Percentiles rank a stretch among this genome's conserved stretches.
phyloP scores from a whole-genome alignment of 106 monocot species.

The Acorus gramineus region DNA sequence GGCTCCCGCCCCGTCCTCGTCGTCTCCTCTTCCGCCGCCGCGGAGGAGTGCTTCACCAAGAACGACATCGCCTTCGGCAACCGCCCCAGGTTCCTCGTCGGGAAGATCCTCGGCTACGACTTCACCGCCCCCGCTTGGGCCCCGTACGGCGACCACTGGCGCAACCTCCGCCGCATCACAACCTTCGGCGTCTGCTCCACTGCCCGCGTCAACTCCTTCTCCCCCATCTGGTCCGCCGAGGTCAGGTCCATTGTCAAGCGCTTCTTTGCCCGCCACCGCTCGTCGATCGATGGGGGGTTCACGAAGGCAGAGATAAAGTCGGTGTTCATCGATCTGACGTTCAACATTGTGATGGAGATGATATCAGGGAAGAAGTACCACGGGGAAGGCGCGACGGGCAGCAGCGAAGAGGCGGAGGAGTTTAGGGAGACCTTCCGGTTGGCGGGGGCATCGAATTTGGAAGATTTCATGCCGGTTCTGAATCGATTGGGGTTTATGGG shows the following conservation, averaged over 20 bases:
- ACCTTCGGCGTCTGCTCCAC: neutral
- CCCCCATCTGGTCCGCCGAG: too few species aligned
- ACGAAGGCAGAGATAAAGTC: neutral
- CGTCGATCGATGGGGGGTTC: neutral
- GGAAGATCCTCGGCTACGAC: neutral
- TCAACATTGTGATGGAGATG: neutral
- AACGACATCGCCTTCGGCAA: neutral
- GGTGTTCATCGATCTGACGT: neutral
- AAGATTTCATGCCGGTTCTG: constrained; percentile 5
- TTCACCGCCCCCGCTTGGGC: neutral
- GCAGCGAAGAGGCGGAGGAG: constrained; percentile 1
- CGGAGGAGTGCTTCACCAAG: neutral
- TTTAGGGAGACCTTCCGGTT: neutral
- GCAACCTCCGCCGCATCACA: constrained; percentile 11
- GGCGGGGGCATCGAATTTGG: neutral
- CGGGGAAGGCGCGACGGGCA: neutral
- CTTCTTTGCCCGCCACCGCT: neutral
- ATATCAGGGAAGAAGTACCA: neutral
- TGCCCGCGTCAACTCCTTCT: too few species aligned
- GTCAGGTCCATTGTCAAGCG: too few species aligned
- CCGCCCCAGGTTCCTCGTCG: neutral
- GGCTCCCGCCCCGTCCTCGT: neutral
- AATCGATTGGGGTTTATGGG: neutral
- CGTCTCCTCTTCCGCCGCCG: neutral
- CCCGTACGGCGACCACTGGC: constrained; percentile 10